Conservation (phyloP, 352 stramenopile genomes). For the Pythium insidiosum region DNA sequence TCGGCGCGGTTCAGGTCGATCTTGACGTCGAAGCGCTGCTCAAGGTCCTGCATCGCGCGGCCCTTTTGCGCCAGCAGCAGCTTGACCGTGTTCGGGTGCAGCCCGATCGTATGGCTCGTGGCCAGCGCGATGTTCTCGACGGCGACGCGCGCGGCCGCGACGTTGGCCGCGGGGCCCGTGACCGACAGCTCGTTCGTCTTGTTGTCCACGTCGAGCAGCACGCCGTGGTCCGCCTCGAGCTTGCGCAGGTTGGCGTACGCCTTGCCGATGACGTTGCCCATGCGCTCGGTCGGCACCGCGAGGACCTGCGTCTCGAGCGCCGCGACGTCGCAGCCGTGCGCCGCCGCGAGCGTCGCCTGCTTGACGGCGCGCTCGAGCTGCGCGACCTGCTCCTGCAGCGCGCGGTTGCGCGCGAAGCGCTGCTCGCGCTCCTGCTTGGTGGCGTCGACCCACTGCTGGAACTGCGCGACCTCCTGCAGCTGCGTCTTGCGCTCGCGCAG, state of each 20-base stretch:
- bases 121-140: conserved; percentile 71
- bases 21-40: conserved; percentile 46
- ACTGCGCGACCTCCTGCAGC: conserved; percentile 35
- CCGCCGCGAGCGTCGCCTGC: conserved; percentile 41
- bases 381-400: conserved; percentile 37
- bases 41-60: conserved; percentile 61
- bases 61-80: conserved; percentile 70
- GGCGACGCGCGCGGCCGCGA: conserved; percentile 23
- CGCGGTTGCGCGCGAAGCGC: conserved; percentile 46
- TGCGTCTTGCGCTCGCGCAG: conserved; percentile 53
- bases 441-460: conserved; percentile 51
- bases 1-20: conserved; percentile 65
- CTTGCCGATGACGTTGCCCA: conserved; percentile 63
- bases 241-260: conserved; percentile 45
- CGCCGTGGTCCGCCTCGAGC: conserved; percentile 45
- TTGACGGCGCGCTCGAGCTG: conserved; percentile 38
- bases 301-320: conserved; percentile 51
- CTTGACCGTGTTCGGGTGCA: conserved; percentile 73
- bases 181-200: conserved; percentile 45
- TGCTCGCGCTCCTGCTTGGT: conserved; percentile 47
- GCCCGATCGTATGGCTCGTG: conserved; percentile 50
- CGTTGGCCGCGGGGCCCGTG: conserved; percentile 41
- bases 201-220: conserved; percentile 55
- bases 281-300: conserved; percentile 43
- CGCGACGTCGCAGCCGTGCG: conserved; percentile 16